Evolutionary conservation across 2,329 filamentous ascomycete genomes (phyloP).

Genomic region (Bertia moriformis): DNA sequence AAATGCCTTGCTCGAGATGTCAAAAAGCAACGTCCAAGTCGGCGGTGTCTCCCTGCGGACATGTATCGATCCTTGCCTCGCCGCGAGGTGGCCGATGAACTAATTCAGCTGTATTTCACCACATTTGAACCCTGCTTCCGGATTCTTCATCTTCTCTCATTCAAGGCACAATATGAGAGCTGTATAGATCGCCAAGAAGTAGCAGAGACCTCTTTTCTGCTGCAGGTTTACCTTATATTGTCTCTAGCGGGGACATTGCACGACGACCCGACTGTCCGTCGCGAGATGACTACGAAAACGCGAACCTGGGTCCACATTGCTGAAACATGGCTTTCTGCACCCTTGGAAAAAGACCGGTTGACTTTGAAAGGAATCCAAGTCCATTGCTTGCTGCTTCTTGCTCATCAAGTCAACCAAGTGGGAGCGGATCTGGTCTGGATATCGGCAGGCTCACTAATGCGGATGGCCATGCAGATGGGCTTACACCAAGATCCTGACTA

Average conservation of each 20-base stretch:
- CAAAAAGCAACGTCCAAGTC: not conserved
- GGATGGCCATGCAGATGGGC: slow-evolving; percentile 41
- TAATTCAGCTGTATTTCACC: slow-evolving; percentile 38
- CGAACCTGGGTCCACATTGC: slow-evolving; percentile 39
- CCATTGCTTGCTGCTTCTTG: slow-evolving; percentile 32
- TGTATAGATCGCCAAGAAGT: slow-evolving; percentile 30
- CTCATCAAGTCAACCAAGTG: slow-evolving; percentile 29
- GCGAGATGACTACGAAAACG: no score
- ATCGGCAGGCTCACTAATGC: slow-evolving; percentile 30
- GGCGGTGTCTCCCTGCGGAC: slow-evolving; percentile 8
- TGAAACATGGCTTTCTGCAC: slow-evolving; percentile 26
- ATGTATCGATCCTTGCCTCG: slow-evolving; percentile 9
- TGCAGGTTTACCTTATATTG: slow-evolving; percentile 37
- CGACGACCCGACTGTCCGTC: no score
- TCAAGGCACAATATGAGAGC: slow-evolving; percentile 38
- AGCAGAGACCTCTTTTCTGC: slow-evolving; percentile 24
- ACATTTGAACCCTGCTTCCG: slow-evolving; percentile 40
- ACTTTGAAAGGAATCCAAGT: slow-evolving; percentile 26
- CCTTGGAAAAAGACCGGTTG: not conserved
- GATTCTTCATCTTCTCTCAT: slow-evolving; percentile 41
- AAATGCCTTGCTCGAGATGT: not conserved
- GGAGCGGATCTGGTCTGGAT: slow-evolving; percentile 37
- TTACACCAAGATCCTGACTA: slow-evolving; percentile 38
- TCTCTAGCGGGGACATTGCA: slow-evolving; percentile 27
- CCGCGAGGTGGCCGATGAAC: slow-evolving; percentile 25